Percentiles rank a stretch among this genome's conserved stretches.
These are phyloP conservation scores for Suillus paluster DNA, from an alignment of 768 basidiomycete species.

Conservation along the genomic window DNA sequence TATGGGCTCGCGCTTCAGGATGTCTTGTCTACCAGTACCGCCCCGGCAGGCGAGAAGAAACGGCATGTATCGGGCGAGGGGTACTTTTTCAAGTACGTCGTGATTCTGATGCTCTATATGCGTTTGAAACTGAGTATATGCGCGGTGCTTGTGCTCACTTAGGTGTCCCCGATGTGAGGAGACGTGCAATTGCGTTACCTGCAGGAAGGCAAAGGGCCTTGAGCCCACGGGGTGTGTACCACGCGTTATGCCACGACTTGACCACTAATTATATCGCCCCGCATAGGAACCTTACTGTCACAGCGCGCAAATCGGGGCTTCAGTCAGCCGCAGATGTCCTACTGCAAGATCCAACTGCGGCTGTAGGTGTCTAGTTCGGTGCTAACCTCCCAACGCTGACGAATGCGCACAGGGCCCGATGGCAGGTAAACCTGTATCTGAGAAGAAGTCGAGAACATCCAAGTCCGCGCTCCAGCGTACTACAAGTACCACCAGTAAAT, in stretches of 20 bases:
- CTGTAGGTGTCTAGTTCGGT: constrained; percentile 23
- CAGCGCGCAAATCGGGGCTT: constrained; percentile 42
- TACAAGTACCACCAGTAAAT: constrained; percentile 15
- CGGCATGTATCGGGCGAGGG: constrained; percentile 34
- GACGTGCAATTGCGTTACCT: constrained; percentile 68
- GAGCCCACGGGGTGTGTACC: constrained; percentile 58
- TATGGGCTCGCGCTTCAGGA: constrained; percentile 53
- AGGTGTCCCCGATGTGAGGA: constrained; percentile 76
- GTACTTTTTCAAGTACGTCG: constrained; percentile 58
- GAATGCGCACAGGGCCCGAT: constrained; percentile 28
- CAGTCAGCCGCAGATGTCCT: constrained; percentile 44
- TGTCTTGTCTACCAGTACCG: constrained; percentile 45
- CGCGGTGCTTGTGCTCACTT: neutral
- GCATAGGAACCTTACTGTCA: constrained; percentile 42
- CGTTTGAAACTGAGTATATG: constrained; percentile 17
- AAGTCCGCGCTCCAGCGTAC: constrained; percentile 10
- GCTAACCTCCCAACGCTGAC: constrained; percentile 14
- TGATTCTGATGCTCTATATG: constrained; percentile 7
- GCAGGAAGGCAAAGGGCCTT: constrained; percentile 66
- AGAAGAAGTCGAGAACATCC: constrained; percentile 21
- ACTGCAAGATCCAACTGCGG: constrained; percentile 35
- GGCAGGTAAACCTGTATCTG: constrained; percentile 24
- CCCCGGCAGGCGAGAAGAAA: constrained; percentile 18
- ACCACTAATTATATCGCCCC: constrained; percentile 13
- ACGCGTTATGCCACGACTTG: neutral